Evolutionary conservation across 352 stramenopile species (phyloP).

Genomic region (Plasmopara viticola): DNA sequence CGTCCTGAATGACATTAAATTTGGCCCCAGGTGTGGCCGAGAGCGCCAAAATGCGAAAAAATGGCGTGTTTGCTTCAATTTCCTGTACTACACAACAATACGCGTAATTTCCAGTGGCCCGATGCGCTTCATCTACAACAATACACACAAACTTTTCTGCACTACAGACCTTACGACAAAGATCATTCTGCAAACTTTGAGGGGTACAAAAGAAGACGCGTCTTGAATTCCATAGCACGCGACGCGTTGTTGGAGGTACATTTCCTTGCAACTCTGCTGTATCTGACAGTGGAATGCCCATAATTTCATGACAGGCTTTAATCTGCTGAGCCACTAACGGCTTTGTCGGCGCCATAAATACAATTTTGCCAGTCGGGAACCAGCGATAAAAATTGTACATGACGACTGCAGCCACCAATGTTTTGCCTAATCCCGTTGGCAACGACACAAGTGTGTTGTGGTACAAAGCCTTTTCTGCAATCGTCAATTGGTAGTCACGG

Average conservation of each 20-base stretch:
- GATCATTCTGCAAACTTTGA: slow-evolving; percentile 96
- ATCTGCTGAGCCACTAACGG: slow-evolving; percentile 98
- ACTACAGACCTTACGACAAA: slow-evolving; percentile 73
- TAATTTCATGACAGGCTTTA: slow-evolving; percentile 91
- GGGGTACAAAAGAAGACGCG: slow-evolving; percentile 99
- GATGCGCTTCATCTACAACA: slow-evolving; percentile 97
- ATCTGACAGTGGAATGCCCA: slow-evolving; percentile 88
- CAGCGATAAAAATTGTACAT: slow-evolving; percentile 99
- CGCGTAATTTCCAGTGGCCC: slow-evolving; percentile 94
- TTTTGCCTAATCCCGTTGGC: slow-evolving; percentile 99
- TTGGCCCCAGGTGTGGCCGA: slow-evolving; percentile 96
- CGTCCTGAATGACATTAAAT: slow-evolving; percentile 92
- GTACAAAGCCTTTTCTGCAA: slow-evolving; percentile 90
- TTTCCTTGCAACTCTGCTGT: slow-evolving; percentile 85
- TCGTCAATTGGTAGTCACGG: slow-evolving; percentile 94
- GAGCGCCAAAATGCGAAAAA: slow-evolving; percentile 91
- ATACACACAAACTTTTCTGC: slow-evolving; percentile 91
- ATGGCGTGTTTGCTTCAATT: slow-evolving; percentile 52
- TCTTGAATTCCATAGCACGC: slow-evolving; percentile 87
- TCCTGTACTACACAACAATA: slow-evolving; percentile 90
- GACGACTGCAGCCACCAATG: slow-evolving; percentile 97
- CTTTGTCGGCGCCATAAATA: slow-evolving; percentile 98
- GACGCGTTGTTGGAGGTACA: slow-evolving; percentile 55
- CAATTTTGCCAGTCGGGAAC: slow-evolving; percentile 92
- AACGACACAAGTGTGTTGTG: slow-evolving; percentile 98